Percentiles rank a stretch among this genome's conserved stretches.
Evolutionary conservation across 2,329 filamentous ascomycete genomes (phyloP).

Genomic region (Fusarium coffeatum): DNA sequence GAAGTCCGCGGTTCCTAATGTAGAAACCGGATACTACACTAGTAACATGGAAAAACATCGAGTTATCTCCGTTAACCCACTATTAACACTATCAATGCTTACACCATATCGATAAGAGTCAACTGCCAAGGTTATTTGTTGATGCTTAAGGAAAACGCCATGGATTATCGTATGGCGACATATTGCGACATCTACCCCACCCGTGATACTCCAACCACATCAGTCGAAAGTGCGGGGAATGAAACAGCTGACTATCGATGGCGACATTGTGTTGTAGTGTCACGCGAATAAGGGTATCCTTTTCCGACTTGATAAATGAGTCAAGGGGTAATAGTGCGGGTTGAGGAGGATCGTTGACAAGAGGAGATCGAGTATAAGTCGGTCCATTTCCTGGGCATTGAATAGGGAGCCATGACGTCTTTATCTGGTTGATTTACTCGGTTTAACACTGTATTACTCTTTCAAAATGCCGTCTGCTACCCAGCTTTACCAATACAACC

Average conservation of each 20-base stretch:
- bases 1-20: background rate
- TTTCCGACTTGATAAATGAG: background rate
- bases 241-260: background rate
- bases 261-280: background rate
- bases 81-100: too few relatives aligned
- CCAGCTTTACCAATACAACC: conserved; percentile 45
- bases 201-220: background rate
- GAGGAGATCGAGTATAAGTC: background rate
- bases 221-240: background rate
- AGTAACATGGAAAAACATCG: background rate
- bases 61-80: too few relatives aligned
- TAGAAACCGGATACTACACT: background rate
- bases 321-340: background rate
- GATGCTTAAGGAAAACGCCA: background rate
- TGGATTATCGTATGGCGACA: background rate
- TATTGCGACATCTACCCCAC: conserved; percentile 3
- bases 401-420: background rate
- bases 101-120: background rate
- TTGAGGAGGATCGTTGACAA: background rate
- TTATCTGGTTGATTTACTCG: background rate
- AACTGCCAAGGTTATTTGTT: background rate
- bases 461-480: background rate
- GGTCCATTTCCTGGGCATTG: background rate
- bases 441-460: background rate
- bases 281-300: background rate